Evolutionary conservation across 139 green algal species (phyloP).

Genomic region (Chara braunii): DNA sequence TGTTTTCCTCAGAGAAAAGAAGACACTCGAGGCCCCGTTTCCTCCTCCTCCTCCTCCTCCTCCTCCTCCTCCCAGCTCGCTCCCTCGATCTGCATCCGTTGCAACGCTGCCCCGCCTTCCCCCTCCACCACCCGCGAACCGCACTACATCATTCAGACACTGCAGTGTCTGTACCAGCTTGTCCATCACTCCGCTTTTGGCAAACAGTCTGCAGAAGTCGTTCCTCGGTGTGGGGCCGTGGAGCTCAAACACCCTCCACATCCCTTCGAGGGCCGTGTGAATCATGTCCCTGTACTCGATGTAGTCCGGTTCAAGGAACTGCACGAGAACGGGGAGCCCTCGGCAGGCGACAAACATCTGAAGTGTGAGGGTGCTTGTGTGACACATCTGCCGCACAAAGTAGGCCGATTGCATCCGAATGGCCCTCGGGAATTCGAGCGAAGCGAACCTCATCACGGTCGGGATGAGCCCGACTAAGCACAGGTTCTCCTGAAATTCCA

Average conservation of each 20-base stretch:
- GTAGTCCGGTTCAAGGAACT: slow-evolving; percentile 39
- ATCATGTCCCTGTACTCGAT: slow-evolving; percentile 35
- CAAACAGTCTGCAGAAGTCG: slow-evolving; percentile 60
- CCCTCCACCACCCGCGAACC: too few relatives aligned
- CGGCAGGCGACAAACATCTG: slow-evolving; percentile 66
- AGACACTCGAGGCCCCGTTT: too few relatives aligned
- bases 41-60: too few relatives aligned
- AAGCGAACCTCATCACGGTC: slow-evolving; percentile 42
- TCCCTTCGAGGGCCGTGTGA: slow-evolving; percentile 38
- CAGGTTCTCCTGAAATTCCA: slow-evolving; percentile 45
- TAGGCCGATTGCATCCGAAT: slow-evolving; percentile 47
- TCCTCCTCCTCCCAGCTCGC: too few relatives aligned
- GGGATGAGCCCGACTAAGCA: slow-evolving; percentile 70
- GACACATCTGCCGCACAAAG: slow-evolving; percentile 58
- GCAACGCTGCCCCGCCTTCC: too few relatives aligned
- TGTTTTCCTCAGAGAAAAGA: too few relatives aligned
- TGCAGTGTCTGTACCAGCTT: slow-evolving; percentile 46
- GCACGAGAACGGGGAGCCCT: slow-evolving; percentile 50
- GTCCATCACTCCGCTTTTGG: slow-evolving; percentile 45
- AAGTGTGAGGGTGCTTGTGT: slow-evolving; percentile 44
- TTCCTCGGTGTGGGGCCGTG: slow-evolving; percentile 44
- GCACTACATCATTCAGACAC: too few relatives aligned
- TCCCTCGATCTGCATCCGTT: too few relatives aligned
- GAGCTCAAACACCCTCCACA: slow-evolving; percentile 53
- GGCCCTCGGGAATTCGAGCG: background rate